Percentiles rank a stretch among this genome's conserved stretches.
Conservation (phyloP, 2,329 filamentous ascomycete species). For the Dryadomyces quercivorus region DNA sequence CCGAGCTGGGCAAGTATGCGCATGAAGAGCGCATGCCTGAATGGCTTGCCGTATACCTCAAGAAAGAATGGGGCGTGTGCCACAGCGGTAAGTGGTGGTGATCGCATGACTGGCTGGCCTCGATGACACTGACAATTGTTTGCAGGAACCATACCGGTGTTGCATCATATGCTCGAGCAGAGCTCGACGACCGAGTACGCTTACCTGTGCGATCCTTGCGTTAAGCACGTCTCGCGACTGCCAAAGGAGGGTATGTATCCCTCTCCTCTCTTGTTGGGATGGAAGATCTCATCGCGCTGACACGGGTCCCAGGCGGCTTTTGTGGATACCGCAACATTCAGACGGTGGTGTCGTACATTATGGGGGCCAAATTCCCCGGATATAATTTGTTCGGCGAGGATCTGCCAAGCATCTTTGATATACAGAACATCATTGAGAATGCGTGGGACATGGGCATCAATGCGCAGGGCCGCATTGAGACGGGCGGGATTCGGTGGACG, state of each 20-base stretch:
- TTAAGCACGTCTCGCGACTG: conserved; percentile 72
- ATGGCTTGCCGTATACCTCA: conserved; percentile 52
- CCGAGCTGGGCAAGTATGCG: conserved; percentile 59
- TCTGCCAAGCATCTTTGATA: conserved; percentile 64
- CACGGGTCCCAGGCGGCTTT: conserved; percentile 53
- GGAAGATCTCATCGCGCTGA: not conserved
- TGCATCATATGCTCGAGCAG: conserved; percentile 51
- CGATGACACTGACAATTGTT: not conserved
- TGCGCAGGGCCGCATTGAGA: conserved; percentile 60
- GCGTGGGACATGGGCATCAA: conserved; percentile 87
- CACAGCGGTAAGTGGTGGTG: conserved; percentile 31
- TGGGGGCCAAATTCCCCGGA: conserved; percentile 43
- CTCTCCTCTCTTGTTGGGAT: not conserved
- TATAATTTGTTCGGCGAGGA: conserved; percentile 44
- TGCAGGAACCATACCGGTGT: conserved; percentile 44
- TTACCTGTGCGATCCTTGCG: conserved; percentile 66
- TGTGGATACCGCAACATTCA: conserved; percentile 95
- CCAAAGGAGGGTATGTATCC: conserved; percentile 51
- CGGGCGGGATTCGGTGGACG: conserved; percentile 75
- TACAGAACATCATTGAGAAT: conserved; percentile 76
- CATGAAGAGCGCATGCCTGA: conserved; percentile 64
- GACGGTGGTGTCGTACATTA: conserved; percentile 73
- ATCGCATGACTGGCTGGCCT: not conserved
- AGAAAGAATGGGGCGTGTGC: conserved; percentile 43
- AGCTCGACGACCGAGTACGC: conserved; percentile 54